phyloP scores from a whole-genome alignment of 2,329 filamentous ascomycete species.

The Xenoacremonium recifei region DNA sequence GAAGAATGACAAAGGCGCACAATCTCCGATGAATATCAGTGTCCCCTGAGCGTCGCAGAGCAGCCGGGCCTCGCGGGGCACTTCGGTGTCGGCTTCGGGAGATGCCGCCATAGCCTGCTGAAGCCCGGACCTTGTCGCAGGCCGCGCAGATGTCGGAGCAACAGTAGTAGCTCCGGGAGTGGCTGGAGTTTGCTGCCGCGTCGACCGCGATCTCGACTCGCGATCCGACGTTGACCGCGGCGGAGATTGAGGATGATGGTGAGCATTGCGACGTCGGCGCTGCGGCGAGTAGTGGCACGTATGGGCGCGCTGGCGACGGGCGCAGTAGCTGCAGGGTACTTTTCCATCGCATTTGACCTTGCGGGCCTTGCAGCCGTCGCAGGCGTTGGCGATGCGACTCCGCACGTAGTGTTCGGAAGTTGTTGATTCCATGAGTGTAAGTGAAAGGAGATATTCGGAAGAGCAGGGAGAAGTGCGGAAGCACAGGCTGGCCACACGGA shows the following conservation, averaged over 20 bases:
- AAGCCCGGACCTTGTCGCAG: slow-evolving; percentile 1
- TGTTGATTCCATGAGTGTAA: slow-evolving; percentile 16
- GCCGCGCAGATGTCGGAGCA: slow-evolving; percentile 1
- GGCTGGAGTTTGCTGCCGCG: slow-evolving; percentile 14
- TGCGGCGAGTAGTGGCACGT: slow-evolving; percentile 49
- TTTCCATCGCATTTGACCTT: slow-evolving; percentile 57
- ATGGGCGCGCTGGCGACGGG: slow-evolving; percentile 39
- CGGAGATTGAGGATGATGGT: slow-evolving; percentile 16
- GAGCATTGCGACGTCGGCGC: slow-evolving; percentile 34
- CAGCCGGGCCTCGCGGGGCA: slow-evolving; percentile 51
- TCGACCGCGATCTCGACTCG: slow-evolving; percentile 14
- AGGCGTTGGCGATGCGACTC: slow-evolving; percentile 51
- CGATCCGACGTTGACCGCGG: slow-evolving; percentile 14
- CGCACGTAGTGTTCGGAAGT: slow-evolving; percentile 31
- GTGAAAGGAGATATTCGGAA: not conserved
- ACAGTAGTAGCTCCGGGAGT: too few species aligned
- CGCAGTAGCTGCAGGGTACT: slow-evolving; percentile 52
- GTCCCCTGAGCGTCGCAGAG: slow-evolving; percentile 53
- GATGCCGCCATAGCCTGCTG: slow-evolving; percentile 9
- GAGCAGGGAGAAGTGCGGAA: not conserved
- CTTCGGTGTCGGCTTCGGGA: slow-evolving; percentile 52
- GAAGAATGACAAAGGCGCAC: slow-evolving; percentile 55
- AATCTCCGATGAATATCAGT: slow-evolving; percentile 56
- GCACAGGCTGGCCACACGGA: not conserved
- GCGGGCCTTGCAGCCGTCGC: slow-evolving; percentile 52